Evolutionary conservation across 371 early-diverging fungal genomes (phyloP).

Genomic region (Rhizomucor miehei): DNA sequence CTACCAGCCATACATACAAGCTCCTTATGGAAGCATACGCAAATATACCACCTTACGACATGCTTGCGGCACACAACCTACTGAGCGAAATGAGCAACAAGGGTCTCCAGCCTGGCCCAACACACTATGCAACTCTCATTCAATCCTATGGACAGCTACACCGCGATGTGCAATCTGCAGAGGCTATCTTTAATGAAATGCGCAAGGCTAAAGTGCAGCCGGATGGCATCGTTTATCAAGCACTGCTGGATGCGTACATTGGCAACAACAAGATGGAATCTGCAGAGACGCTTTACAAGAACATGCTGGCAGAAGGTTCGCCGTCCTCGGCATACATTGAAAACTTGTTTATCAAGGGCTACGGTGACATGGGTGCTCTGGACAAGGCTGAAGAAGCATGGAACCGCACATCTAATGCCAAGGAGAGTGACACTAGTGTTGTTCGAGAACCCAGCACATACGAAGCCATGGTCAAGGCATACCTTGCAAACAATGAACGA

Average conservation of each 20-base stretch:
- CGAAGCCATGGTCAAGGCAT: constrained; percentile 58
- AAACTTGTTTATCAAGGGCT: constrained; percentile 58
- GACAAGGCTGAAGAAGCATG: constrained; percentile 43
- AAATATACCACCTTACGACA: constrained; percentile 58
- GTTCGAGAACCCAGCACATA: constrained; percentile 60
- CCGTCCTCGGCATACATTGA: constrained; percentile 58
- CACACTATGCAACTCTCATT: constrained; percentile 57
- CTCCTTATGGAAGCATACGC: constrained; percentile 60
- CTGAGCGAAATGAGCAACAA: constrained; percentile 46
- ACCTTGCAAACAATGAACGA: constrained; percentile 41
- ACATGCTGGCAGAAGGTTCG: constrained; percentile 34
- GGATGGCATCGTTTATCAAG: constrained; percentile 54
- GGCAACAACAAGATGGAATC: constrained; percentile 41
- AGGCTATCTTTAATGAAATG: constrained; percentile 50
- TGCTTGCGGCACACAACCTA: constrained; percentile 53
- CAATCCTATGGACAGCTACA: constrained; percentile 61
- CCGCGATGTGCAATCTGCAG: constrained; percentile 51
- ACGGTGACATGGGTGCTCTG: constrained; percentile 31
- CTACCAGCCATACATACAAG: constrained; percentile 56
- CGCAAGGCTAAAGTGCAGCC: constrained; percentile 37
- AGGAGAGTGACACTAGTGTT: constrained; percentile 15
- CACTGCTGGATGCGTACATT: constrained; percentile 53
- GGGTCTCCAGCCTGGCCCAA: constrained; percentile 41
- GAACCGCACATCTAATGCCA: constrained; percentile 39
- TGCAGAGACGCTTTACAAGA: constrained; percentile 46